phyloP scores from a whole-genome alignment of 225 moss, liverwort and hornwort genomes.

The Sphagnum contortum region DNA sequence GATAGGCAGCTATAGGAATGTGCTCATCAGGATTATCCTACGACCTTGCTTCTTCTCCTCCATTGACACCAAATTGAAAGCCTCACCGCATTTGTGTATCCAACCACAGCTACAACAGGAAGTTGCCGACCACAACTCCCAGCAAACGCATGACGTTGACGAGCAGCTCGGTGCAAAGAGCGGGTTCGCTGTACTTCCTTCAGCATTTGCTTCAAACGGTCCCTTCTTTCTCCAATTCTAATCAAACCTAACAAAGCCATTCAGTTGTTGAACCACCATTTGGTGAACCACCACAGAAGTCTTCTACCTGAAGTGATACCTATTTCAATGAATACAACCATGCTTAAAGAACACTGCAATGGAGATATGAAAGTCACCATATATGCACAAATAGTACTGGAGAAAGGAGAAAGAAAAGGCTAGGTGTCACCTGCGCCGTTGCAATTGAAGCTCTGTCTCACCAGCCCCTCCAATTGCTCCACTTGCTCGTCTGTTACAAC shows the following conservation, averaged over 20 bases:
- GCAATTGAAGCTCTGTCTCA: slow-evolving; percentile 90
- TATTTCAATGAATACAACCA: too few species aligned
- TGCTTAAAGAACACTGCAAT: too few species aligned
- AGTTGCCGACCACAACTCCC: slow-evolving; percentile 32
- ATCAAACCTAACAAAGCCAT: neutral
- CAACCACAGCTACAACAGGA: slow-evolving; percentile 85
- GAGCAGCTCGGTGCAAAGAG: slow-evolving; percentile 73
- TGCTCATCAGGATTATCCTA: too few species aligned
- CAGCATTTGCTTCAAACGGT: slow-evolving; percentile 55
- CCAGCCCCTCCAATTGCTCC: slow-evolving; percentile 94
- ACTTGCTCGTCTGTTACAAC: slow-evolving; percentile 60
- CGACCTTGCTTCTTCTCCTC: too few species aligned
- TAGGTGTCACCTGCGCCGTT: slow-evolving; percentile 56
- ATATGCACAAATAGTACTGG: neutral
- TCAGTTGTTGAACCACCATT: too few species aligned
- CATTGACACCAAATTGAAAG: too few species aligned
- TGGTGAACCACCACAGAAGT: too few species aligned
- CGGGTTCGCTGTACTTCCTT: slow-evolving; percentile 78
- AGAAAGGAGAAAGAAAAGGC: neutral
- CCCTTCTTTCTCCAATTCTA: slow-evolving; percentile 63
- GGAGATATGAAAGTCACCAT: too few species aligned
- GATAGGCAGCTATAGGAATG: too few species aligned
- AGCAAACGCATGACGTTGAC: slow-evolving; percentile 47
- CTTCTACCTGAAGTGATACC: too few species aligned
- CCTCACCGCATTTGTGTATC: slow-evolving; percentile 82